A percentile compares a stretch with the other conserved stretches of the same genome.
These are phyloP conservation scores for Sarcodon aspratus DNA, from an alignment of 768 basidiomycete species.

Conservation along the genomic window DNA sequence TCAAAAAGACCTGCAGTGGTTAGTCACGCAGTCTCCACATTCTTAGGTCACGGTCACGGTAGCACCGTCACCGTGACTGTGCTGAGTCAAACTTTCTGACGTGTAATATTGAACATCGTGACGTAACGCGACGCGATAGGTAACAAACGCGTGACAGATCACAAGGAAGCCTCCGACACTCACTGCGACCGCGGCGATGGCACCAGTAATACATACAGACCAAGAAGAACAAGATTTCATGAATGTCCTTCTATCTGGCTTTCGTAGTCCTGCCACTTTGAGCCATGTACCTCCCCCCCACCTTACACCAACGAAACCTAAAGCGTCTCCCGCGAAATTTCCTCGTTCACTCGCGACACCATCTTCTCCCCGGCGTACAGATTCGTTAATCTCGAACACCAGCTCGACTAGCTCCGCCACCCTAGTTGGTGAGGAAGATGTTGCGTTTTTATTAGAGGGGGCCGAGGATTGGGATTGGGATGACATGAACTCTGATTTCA, in stretches of 20 bases:
- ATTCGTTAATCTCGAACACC: background rate
- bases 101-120: no score
- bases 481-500: constrained; percentile 37
- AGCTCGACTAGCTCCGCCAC: background rate
- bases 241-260: constrained; percentile 33
- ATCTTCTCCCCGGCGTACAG: constrained; percentile 3
- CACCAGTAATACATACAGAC: constrained; percentile 21
- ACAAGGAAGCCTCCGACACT: no score
- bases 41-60: no score
- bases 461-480: constrained; percentile 65
- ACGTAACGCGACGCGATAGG: no score
- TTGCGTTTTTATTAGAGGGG: constrained; percentile 45
- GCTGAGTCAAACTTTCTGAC: no score
- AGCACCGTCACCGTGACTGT: no score
- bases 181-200: constrained; percentile 14
- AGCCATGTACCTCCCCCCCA: constrained; percentile 13
- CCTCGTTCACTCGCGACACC: constrained; percentile 3
- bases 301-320: constrained; percentile 21
- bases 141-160: no score
- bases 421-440: constrained; percentile 10
- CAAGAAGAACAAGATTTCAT: constrained; percentile 52
- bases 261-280: constrained; percentile 29
- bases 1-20: no score
- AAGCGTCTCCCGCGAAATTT: constrained; percentile 6
- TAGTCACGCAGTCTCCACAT: no score